phyloP scores from a whole-genome alignment of 2,329 filamentous ascomycete genomes.

The Penicillium verrucosum region DNA sequence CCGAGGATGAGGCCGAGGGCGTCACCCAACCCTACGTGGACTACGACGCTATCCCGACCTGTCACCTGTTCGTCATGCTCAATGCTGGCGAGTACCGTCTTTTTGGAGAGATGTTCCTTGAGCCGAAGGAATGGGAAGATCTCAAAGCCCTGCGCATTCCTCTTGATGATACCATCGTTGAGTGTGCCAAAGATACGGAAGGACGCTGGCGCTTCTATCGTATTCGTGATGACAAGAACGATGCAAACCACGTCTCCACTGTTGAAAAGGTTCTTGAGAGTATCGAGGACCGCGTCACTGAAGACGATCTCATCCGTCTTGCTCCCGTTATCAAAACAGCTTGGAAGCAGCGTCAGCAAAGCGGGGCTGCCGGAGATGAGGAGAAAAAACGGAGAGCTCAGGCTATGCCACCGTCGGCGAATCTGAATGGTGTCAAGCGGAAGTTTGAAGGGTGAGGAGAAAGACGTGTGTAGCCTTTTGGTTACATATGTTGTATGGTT shows the following conservation, averaged over 20 bases:
- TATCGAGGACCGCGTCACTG: slow-evolving; percentile 79
- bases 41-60: slow-evolving; percentile 74
- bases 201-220: slow-evolving; percentile 81
- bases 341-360: slow-evolving; percentile 67
- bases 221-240: slow-evolving; percentile 87
- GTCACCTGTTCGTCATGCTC: slow-evolving; percentile 68
- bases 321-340: slow-evolving; percentile 70
- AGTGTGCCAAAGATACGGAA: slow-evolving; percentile 76
- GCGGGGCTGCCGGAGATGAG: slow-evolving; percentile 24
- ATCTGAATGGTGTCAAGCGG: slow-evolving; percentile 40
- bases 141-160: slow-evolving; percentile 71
- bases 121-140: slow-evolving; percentile 75
- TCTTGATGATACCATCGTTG: slow-evolving; percentile 82
- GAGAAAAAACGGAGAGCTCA: slow-evolving; percentile 27
- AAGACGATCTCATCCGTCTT: slow-evolving; percentile 71
- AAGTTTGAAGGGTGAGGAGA: slow-evolving; percentile 40
- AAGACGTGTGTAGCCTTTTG: neutral
- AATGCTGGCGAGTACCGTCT: slow-evolving; percentile 62
- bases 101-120: slow-evolving; percentile 67
- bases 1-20: slow-evolving; percentile 65
- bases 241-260: slow-evolving; percentile 83
- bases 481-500: neutral
- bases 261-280: slow-evolving; percentile 85
- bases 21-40: slow-evolving; percentile 64
- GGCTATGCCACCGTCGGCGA: slow-evolving; percentile 18